phyloP scores from a whole-genome alignment of 2,329 filamentous ascomycete genomes.

The Grosmannia clavigera region DNA sequence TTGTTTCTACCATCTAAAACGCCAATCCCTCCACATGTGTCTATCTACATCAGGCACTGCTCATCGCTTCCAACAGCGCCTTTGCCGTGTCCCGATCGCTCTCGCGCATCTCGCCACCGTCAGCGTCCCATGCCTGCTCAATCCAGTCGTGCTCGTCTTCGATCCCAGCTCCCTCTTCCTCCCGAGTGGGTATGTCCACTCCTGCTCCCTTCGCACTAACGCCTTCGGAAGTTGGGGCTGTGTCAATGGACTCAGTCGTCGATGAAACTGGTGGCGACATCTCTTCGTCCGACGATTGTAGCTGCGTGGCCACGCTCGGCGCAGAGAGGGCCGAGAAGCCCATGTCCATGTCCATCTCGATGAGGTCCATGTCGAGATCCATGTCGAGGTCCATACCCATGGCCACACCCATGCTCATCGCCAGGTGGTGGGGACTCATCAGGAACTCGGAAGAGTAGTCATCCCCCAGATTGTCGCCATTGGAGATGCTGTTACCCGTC shows the following conservation, averaged over 20 bases:
- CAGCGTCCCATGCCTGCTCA: conserved; percentile 21
- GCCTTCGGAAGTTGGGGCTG: conserved; percentile 11
- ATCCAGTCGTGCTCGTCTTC: conserved; percentile 26
- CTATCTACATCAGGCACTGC: background rate
- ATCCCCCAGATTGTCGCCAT: background rate
- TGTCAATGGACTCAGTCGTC: background rate
- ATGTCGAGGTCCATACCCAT: conserved; percentile 19
- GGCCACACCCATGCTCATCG: conserved; percentile 30
- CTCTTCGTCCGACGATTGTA: conserved; percentile 14
- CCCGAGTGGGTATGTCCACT: background rate
- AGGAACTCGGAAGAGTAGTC: background rate
- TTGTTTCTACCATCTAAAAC: background rate
- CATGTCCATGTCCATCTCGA: conserved; percentile 1
- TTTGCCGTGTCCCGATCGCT: conserved; percentile 25
- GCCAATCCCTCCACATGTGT: background rate
- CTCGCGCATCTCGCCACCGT: conserved; percentile 8
- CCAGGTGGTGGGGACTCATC: conserved; percentile 17
- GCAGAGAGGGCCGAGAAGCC: background rate
- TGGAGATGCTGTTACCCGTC: background rate
- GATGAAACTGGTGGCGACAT: conserved; percentile 7
- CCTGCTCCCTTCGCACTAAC: conserved; percentile 9
- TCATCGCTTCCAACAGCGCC: conserved; percentile 25
- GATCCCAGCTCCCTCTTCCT: background rate
- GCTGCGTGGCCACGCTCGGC: conserved; percentile 5
- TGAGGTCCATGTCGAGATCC: conserved; percentile 8